Evolutionary conservation across 1,284 basidiomycete genomes (phyloP).

Genomic region (Stygiomarasmius scandens): DNA sequence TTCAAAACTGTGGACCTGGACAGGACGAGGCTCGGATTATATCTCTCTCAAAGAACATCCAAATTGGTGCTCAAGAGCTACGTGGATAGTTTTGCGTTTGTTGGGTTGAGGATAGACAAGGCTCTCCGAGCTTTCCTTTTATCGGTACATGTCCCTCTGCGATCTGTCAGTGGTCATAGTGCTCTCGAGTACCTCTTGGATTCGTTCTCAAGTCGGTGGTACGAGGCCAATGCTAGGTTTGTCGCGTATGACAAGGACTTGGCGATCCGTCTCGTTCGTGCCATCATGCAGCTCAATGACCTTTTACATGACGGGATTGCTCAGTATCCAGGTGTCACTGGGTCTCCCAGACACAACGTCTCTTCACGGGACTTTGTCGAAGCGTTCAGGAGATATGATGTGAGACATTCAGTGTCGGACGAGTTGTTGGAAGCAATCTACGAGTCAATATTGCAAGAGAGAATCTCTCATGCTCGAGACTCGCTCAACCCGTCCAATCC

Average conservation of each 20-base stretch:
- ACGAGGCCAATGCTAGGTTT: constrained; percentile 80
- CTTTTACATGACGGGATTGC: constrained; percentile 70
- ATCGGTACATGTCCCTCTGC: constrained; percentile 72
- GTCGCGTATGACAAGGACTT: constrained; percentile 81
- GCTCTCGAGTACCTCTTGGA: constrained; percentile 75
- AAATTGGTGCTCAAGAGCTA: constrained; percentile 80
- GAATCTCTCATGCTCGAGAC: constrained; percentile 72
- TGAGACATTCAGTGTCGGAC: constrained; percentile 68
- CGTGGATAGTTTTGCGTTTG: constrained; percentile 85
- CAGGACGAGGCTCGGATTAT: constrained; percentile 80
- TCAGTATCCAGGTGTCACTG: constrained; percentile 62
- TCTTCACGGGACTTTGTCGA: constrained; percentile 77
- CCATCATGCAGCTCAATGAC: constrained; percentile 87
- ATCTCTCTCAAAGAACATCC: constrained; percentile 73
- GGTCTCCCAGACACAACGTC: constrained; percentile 65
- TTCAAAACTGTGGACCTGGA: constrained; percentile 88
- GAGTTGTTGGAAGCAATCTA: constrained; percentile 79
- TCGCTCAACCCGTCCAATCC: constrained; percentile 39
- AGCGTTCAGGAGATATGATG: constrained; percentile 77
- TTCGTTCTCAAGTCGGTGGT: constrained; percentile 88
- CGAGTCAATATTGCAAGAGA: constrained; percentile 70
- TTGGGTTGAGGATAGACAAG: constrained; percentile 83
- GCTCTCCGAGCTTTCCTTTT: constrained; percentile 88
- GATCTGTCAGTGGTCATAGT: constrained; percentile 43
- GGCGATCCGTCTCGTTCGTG: constrained; percentile 77